A percentile compares a stretch with the other conserved stretches of the same genome.
These are phyloP conservation scores for Thermomyces lanuginosus DNA, from an alignment of 2,329 filamentous ascomycete species.

Conservation along the genomic window DNA sequence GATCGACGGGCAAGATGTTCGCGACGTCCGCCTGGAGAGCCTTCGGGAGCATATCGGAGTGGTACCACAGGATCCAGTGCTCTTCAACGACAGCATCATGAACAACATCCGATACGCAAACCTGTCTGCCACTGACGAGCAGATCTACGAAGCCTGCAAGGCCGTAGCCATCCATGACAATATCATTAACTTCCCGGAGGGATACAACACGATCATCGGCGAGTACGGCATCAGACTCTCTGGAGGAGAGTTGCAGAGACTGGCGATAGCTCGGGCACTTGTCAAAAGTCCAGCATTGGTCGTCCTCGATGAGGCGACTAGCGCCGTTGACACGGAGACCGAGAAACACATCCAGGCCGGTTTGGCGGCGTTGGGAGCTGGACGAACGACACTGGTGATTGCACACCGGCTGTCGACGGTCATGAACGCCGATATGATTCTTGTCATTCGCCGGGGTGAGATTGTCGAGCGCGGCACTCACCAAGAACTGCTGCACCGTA, in stretches of 20 bases:
- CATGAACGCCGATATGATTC: slow-evolving; percentile 84
- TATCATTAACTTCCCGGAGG: slow-evolving; percentile 61
- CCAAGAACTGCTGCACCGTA: slow-evolving; percentile 52
- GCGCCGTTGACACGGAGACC: slow-evolving; percentile 80
- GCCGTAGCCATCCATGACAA: slow-evolving; percentile 94
- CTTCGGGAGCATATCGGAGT: slow-evolving; percentile 80
- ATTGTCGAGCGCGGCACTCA: slow-evolving; percentile 90
- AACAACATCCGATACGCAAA: slow-evolving; percentile 79
- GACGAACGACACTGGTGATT: slow-evolving; percentile 87
- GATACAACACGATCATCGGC: slow-evolving; percentile 88
- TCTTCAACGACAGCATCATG: slow-evolving; percentile 79
- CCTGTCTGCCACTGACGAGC: slow-evolving; percentile 63
- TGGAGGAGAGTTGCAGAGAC: slow-evolving; percentile 91
- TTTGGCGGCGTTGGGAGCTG: slow-evolving; percentile 66
- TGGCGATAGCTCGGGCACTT: slow-evolving; percentile 80
- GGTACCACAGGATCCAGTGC: slow-evolving; percentile 80
- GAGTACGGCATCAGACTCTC: slow-evolving; percentile 84
- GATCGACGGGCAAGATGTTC: slow-evolving; percentile 70
- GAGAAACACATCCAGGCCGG: slow-evolving; percentile 90
- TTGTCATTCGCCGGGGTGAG: slow-evolving; percentile 68
- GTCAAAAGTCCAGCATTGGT: slow-evolving; percentile 84
- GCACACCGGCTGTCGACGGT: slow-evolving; percentile 91
- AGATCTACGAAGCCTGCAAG: slow-evolving; percentile 46
- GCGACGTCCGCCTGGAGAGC: slow-evolving; percentile 71
- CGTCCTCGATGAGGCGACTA: slow-evolving; percentile 87